Percentiles rank a stretch among this genome's conserved stretches.
Evolutionary conservation across 2,329 filamentous ascomycete genomes (phyloP).

Genomic region (Aspergillus novofumigatus): DNA sequence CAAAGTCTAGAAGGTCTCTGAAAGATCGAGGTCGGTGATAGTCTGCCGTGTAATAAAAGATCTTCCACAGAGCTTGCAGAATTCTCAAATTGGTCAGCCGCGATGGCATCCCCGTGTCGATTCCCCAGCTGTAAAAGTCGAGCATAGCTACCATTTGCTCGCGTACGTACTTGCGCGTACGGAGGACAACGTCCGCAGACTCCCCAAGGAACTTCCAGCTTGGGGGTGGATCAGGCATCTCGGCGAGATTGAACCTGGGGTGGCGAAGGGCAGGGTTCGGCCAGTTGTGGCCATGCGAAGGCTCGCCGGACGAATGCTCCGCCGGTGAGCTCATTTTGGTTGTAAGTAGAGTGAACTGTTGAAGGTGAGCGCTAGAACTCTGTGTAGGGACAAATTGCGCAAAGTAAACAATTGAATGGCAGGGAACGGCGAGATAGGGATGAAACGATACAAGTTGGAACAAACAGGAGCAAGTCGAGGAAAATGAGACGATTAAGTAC

Average conservation of each 20-base stretch:
- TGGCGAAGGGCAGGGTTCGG: slow-evolving; percentile 4
- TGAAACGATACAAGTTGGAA: background rate
- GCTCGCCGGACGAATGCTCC: background rate
- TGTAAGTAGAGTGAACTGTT: background rate
- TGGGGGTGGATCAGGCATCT: slow-evolving; percentile 6
- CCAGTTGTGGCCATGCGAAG: background rate
- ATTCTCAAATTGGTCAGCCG: slow-evolving; percentile 1
- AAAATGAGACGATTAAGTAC: background rate
- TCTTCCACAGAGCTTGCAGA: slow-evolving; percentile 16
- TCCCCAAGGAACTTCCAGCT: slow-evolving; percentile 8
- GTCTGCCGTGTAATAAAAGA: slow-evolving; percentile 22
- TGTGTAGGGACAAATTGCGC: too few species aligned
- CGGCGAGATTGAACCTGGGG: slow-evolving; percentile 3
- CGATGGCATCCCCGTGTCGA: slow-evolving; percentile 7
- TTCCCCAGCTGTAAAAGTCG: slow-evolving; percentile 25
- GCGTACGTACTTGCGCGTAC: background rate
- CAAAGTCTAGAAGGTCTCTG: slow-evolving; percentile 13
- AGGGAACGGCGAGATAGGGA: background rate
- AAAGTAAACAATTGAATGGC: background rate
- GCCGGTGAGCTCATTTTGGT: background rate
- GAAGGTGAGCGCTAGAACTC: background rate
- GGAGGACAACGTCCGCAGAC: background rate
- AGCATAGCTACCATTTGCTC: slow-evolving; percentile 5
- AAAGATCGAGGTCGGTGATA: slow-evolving; percentile 14
- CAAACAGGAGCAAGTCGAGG: background rate